Evolutionary conservation across 2,329 filamentous ascomycete genomes (phyloP).

Genomic region (Zalaria sp.): DNA sequence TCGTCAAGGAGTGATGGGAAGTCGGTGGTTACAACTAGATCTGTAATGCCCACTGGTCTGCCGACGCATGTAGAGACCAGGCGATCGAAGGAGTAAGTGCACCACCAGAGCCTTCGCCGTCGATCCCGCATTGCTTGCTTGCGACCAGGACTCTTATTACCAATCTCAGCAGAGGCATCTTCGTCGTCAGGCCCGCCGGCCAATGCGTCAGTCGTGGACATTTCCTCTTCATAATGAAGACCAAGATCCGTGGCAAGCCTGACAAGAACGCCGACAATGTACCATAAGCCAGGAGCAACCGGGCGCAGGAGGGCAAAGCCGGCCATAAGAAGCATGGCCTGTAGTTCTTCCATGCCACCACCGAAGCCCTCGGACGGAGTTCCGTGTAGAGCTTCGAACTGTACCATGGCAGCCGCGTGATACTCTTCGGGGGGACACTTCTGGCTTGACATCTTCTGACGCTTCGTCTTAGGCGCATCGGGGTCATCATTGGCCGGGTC

Average conservation of each 20-base stretch:
- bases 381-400: conserved; percentile 71
- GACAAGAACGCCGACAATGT: conserved; percentile 88
- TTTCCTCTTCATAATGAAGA: conserved; percentile 71
- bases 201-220: conserved; percentile 41
- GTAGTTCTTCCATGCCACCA: conserved; percentile 83
- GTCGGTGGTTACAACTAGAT: conserved; percentile 90
- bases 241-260: conserved; percentile 83
- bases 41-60: conserved; percentile 85
- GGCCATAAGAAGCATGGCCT: conserved; percentile 81
- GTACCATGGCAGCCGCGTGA: conserved; percentile 84
- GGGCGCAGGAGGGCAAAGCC: conserved; percentile 84
- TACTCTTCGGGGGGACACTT: conserved; percentile 77
- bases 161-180: conserved; percentile 19
- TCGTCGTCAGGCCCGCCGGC: conserved; percentile 21
- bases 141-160: conserved; percentile 36
- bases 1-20: conserved; percentile 85
- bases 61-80: conserved; percentile 90
- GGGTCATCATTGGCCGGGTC: conserved; percentile 12
- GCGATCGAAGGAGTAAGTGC: conserved; percentile 88
- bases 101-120: conserved; percentile 86
- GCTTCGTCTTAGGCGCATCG: conserved; percentile 22
- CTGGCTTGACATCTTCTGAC: conserved; percentile 39
- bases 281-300: conserved; percentile 89
- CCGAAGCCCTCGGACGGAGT: conserved; percentile 56
- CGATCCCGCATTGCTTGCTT: conserved; percentile 78